phyloP scores from a whole-genome alignment of 345 rosid species.

The Linum trigynum region DNA sequence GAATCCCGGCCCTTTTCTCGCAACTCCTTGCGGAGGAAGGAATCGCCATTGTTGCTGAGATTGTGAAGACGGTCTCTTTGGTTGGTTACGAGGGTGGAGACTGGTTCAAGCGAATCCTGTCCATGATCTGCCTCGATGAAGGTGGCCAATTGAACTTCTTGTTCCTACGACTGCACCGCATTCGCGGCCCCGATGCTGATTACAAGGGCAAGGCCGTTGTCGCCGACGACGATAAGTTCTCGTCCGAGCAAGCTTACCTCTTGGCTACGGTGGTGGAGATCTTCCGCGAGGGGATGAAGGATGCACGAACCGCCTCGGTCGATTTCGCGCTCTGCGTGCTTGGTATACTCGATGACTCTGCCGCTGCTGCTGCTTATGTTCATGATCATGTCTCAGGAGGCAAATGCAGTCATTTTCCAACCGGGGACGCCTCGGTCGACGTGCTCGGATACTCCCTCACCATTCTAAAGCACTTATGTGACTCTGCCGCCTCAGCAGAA shows the following conservation, averaged over 20 bases:
- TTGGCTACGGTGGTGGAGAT: conserved; percentile 46
- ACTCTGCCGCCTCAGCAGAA: conserved; percentile 22
- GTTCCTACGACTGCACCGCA: conserved; percentile 27
- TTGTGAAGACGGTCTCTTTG: conserved; percentile 45
- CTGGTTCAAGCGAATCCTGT: conserved; percentile 67
- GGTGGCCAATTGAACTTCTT: conserved; percentile 30
- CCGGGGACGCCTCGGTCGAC: conserved; percentile 34
- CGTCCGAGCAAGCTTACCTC: conserved; percentile 55
- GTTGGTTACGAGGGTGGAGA: conserved; percentile 58
- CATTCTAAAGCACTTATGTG: conserved; percentile 51
- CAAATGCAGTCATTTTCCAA: conserved; percentile 45
- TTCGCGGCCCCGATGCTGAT: conserved; percentile 3
- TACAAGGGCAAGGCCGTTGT: conserved; percentile 10
- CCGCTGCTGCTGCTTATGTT: background rate
- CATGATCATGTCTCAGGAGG: conserved; percentile 29
- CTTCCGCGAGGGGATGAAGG: conserved; percentile 36
- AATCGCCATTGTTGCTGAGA: conserved; percentile 34
- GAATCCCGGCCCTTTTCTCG: conserved; percentile 26
- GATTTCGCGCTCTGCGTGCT: conserved; percentile 25
- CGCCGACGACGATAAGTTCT: conserved; percentile 19
- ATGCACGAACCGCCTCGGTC: conserved; percentile 20
- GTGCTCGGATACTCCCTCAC: conserved; percentile 59
- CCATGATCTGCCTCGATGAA: conserved; percentile 55
- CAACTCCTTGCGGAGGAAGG: conserved; percentile 43
- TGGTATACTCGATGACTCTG: conserved; percentile 34